These are phyloP conservation scores for Colletotrichum gloeosporioides DNA, from an alignment of 2,329 filamentous ascomycete genomes.

Conservation along the genomic window DNA sequence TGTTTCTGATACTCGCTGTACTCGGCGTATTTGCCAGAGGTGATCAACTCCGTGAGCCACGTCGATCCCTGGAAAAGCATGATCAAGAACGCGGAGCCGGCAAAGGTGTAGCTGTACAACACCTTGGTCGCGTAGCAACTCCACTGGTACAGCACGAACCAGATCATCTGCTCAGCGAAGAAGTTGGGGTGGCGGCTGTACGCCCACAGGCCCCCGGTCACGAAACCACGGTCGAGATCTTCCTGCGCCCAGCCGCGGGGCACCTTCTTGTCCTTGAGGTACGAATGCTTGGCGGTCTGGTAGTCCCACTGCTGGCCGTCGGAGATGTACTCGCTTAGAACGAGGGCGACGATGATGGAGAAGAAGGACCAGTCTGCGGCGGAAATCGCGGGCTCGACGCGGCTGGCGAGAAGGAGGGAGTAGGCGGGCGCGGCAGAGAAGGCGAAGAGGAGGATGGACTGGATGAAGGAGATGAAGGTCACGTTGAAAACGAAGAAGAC, in stretches of 20 bases:
- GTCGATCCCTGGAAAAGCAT: constrained; percentile 90
- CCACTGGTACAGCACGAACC: constrained; percentile 91
- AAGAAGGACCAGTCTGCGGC: constrained; percentile 55
- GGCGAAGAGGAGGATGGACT: constrained; percentile 81
- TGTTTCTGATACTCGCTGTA: constrained; percentile 84
- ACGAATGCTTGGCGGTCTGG: constrained; percentile 80
- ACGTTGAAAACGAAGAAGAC: constrained; percentile 87
- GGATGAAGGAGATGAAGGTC: constrained; percentile 84
- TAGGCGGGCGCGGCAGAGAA: constrained; percentile 83
- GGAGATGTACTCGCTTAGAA: constrained; percentile 76
- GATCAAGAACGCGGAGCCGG: constrained; percentile 73
- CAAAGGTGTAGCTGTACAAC: constrained; percentile 78
- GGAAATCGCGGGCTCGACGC: constrained; percentile 58
- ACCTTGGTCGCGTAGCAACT: constrained; percentile 74
- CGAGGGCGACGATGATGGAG: constrained; percentile 51
- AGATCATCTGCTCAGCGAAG: constrained; percentile 87
- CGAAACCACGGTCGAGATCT: constrained; percentile 90
- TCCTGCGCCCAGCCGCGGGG: constrained; percentile 68
- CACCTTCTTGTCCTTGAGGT: constrained; percentile 75
- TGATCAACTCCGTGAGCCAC: constrained; percentile 84
- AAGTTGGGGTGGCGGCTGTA: constrained; percentile 96
- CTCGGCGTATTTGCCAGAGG: constrained; percentile 82
- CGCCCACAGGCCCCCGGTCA: constrained; percentile 82
- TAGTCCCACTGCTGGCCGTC: constrained; percentile 95
- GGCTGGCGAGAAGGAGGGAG: constrained; percentile 75